These are phyloP conservation scores for Pulveroboletus ravenelii DNA, from an alignment of 768 basidiomycete genomes.

Conservation along the genomic window DNA sequence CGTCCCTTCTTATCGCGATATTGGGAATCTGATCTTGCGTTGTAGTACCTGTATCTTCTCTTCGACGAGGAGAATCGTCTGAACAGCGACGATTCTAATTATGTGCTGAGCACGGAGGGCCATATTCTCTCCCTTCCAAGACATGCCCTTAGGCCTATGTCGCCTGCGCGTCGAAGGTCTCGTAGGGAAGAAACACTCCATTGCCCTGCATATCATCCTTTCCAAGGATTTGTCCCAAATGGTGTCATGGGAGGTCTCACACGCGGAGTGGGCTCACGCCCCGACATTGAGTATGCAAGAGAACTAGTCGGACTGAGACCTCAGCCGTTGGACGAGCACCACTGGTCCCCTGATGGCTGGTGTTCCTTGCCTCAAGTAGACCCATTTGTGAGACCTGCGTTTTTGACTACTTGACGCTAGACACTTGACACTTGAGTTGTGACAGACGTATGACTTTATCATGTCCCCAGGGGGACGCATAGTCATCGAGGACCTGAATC, in stretches of 20 bases:
- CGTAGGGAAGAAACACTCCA: conserved; percentile 63
- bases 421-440: not conserved
- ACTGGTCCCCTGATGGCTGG: conserved; percentile 70
- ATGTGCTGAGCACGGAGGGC: conserved; percentile 94
- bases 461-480: conserved; percentile 53
- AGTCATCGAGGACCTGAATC: conserved; percentile 65
- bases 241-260: conserved; percentile 44
- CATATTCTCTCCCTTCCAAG: conserved; percentile 72
- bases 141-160: conserved; percentile 50
- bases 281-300: conserved; percentile 79
- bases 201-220: conserved; percentile 66
- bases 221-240: conserved; percentile 29
- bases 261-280: conserved; percentile 65
- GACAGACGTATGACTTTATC: conserved; percentile 78
- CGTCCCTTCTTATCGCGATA: not conserved
- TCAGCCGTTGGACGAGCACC: conserved; percentile 44
- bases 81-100: conserved; percentile 74
- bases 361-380: conserved; percentile 68
- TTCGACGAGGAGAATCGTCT: conserved; percentile 83
- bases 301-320: conserved; percentile 55
- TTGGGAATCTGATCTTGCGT: not conserved
- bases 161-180: conserved; percentile 54
- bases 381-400: conserved; percentile 51
- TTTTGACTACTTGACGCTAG: not conserved
- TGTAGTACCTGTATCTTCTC: conserved; percentile 85